A percentile compares a stretch with the other conserved stretches of the same genome.
phyloP scores from a whole-genome alignment of 805 yeast genomes.

The Metschnikowia henanensis region DNA sequence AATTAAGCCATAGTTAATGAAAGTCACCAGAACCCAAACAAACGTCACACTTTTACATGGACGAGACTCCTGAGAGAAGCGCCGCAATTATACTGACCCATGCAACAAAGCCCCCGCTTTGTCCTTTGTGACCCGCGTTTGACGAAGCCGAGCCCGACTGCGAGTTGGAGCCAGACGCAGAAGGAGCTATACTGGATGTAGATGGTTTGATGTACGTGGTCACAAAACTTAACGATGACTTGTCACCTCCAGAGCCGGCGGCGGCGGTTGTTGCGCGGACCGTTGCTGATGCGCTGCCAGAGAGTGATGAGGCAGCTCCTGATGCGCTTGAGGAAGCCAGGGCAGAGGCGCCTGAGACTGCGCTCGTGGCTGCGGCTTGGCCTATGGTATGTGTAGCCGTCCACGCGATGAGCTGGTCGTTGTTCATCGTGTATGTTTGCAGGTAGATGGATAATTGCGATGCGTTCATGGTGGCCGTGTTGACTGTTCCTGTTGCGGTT shows the following conservation, averaged over 20 bases:
- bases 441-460: conserved; percentile 15
- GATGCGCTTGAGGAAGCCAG: neutral
- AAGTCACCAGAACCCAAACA: too few relatives aligned
- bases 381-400: conserved; percentile 18
- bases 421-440: conserved; percentile 18
- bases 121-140: neutral
- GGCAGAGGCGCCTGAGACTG: conserved; percentile 12
- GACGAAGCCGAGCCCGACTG: conserved; percentile 1
- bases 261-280: conserved; percentile 7
- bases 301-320: neutral
- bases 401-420: conserved; percentile 18
- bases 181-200: conserved; percentile 10
- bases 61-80: neutral
- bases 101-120: neutral
- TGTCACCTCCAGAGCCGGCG: conserved; percentile 10
- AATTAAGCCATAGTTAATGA: too few relatives aligned
- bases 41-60: too few relatives aligned
- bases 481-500: conserved; percentile 16
- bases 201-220: conserved; percentile 34
- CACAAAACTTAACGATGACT: conserved; percentile 24
- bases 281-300: neutral
- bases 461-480: conserved; percentile 19
- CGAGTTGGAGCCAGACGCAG: neutral
- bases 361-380: conserved; percentile 11
- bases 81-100: neutral